phyloP scores from a whole-genome alignment of 495 filamentous ascomycete genomes.

The Daldinia concentrica region DNA sequence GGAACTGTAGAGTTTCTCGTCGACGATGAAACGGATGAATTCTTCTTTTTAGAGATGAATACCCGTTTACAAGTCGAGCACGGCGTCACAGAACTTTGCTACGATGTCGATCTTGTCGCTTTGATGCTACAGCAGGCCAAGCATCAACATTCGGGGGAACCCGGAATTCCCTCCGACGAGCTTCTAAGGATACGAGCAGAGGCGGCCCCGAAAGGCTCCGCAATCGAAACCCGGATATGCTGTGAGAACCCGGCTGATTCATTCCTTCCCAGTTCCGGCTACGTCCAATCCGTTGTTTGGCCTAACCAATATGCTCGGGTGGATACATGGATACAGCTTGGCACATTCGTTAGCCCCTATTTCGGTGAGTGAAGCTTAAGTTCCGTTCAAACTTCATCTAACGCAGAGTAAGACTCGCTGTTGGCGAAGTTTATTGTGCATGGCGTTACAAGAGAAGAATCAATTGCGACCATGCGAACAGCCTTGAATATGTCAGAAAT shows the following conservation, averaged over 20 bases:
- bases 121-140: slow-evolving; percentile 51
- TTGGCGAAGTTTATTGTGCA: slow-evolving; percentile 70
- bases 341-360: slow-evolving; percentile 62
- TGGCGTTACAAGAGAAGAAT: slow-evolving; percentile 49
- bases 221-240: slow-evolving; percentile 70
- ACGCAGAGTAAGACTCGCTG: slow-evolving; percentile 59
- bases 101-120: slow-evolving; percentile 67
- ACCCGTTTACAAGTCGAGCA: slow-evolving; percentile 75
- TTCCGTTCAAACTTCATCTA: not conserved
- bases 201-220: slow-evolving; percentile 18
- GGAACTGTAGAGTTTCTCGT: slow-evolving; percentile 74
- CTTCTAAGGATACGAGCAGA: slow-evolving; percentile 11
- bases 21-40: slow-evolving; percentile 64
- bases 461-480: slow-evolving; percentile 56
- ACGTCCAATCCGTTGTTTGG: slow-evolving; percentile 65
- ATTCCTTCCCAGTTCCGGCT: slow-evolving; percentile 66
- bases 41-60: slow-evolving; percentile 77
- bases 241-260: slow-evolving; percentile 67
- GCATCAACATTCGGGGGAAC: slow-evolving; percentile 19
- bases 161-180: slow-evolving; percentile 33
- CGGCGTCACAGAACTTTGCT: slow-evolving; percentile 69
- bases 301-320: slow-evolving; percentile 56
- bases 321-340: slow-evolving; percentile 70
- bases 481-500: slow-evolving; percentile 56
- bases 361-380: slow-evolving; percentile 54